phyloP scores from a whole-genome alignment of 108 stramenopile species.

The Aureococcus anophagefferens region DNA sequence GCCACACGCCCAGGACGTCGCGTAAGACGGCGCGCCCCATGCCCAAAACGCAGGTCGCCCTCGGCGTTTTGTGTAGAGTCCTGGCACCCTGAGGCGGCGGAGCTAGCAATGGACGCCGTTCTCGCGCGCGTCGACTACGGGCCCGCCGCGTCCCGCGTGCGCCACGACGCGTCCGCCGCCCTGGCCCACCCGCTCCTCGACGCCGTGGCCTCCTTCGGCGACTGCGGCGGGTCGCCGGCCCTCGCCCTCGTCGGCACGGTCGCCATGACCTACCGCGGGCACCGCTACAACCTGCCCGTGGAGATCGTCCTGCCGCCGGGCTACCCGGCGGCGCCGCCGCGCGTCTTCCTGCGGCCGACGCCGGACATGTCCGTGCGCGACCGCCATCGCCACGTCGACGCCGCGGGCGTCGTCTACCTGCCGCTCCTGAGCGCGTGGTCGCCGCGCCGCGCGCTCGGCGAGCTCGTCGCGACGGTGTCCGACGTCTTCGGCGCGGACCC shows the following conservation, averaged over 20 bases:
- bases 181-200: too few species aligned
- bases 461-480: constrained; percentile 68
- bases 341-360: constrained; percentile 70
- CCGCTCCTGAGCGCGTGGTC: constrained; percentile 89
- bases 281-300: constrained; percentile 78
- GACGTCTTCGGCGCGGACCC: constrained; percentile 82
- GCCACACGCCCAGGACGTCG: too few species aligned
- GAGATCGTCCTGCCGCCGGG: constrained; percentile 75
- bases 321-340: constrained; percentile 73
- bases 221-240: background rate
- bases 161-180: too few species aligned
- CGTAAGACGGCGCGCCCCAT: too few species aligned
- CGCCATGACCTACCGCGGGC: constrained; percentile 68
- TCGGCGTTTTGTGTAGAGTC: too few species aligned
- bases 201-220: background rate
- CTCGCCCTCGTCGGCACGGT: constrained; percentile 75
- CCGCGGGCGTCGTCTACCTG: constrained; percentile 63
- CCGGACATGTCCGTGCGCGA: constrained; percentile 65
- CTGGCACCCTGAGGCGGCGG: too few species aligned
- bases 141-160: too few species aligned
- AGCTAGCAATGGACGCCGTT: too few species aligned
- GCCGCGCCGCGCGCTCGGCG: constrained; percentile 50
- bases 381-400: constrained; percentile 76
- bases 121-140: too few species aligned
- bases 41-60: too few species aligned